A percentile compares a stretch with the other conserved stretches of the same genome.
Evolutionary conservation across 1,284 basidiomycete species (phyloP).

Genomic region (Ganoderma boninense): DNA sequence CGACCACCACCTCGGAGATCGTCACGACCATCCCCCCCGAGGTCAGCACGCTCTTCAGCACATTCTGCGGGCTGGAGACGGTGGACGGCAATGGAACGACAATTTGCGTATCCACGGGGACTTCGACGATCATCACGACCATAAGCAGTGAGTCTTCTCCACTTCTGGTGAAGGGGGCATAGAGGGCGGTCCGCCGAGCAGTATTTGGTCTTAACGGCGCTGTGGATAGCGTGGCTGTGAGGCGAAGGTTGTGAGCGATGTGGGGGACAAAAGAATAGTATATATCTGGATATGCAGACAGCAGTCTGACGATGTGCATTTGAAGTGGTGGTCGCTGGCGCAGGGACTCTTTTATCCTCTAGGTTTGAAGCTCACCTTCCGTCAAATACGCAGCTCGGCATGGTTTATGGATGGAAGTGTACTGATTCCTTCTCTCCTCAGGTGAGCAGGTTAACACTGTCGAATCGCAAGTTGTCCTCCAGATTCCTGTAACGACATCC

Average conservation of each 20-base stretch:
- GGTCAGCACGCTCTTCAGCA: constrained; percentile 30
- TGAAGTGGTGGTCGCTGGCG: not conserved
- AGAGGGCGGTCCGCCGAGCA: not conserved
- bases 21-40: constrained; percentile 32
- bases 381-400: not conserved
- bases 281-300: not conserved
- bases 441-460: constrained; percentile 31
- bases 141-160: constrained; percentile 28
- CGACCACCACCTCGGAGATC: constrained; percentile 32
- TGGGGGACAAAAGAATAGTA: not conserved
- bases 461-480: constrained; percentile 31
- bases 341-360: not conserved
- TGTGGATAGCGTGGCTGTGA: not conserved
- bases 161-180: not conserved
- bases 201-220: not conserved
- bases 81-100: constrained; percentile 20
- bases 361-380: not conserved
- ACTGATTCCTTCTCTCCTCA: constrained; percentile 14
- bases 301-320: not conserved
- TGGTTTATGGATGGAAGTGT: not conserved
- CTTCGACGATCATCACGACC: constrained; percentile 25
- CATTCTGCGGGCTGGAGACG: constrained; percentile 27
- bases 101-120: constrained; percentile 17
- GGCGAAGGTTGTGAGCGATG: not conserved
- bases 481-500: constrained; percentile 27